Percentiles rank a stretch among this genome's conserved stretches.
These are phyloP conservation scores for Acacia concinna DNA, from an alignment of 331 rosid genomes.

Conservation along the genomic window DNA sequence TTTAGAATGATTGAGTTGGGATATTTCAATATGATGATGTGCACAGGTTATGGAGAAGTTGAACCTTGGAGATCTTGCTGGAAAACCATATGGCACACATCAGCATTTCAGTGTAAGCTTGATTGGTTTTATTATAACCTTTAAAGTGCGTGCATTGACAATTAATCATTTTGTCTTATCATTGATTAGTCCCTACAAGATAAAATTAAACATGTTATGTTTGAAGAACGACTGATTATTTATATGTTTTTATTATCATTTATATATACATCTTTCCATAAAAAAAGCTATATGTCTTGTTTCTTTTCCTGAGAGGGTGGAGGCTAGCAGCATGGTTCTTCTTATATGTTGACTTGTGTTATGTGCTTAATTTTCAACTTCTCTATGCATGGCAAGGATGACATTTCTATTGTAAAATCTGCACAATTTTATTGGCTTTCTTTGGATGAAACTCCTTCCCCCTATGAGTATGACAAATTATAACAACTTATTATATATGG, in stretches of 20 bases:
- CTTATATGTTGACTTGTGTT: slow-evolving; percentile 12
- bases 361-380: slow-evolving; percentile 15
- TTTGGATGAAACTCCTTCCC: background rate
- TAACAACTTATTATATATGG: background rate
- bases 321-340: background rate
- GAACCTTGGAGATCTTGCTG: slow-evolving; percentile 79
- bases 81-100: slow-evolving; percentile 84
- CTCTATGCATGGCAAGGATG: slow-evolving; percentile 17
- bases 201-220: background rate
- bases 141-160: slow-evolving; percentile 8
- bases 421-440: background rate
- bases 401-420: background rate
- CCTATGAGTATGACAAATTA: background rate
- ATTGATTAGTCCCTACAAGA: slow-evolving; percentile 9
- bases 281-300: background rate
- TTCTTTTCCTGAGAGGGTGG: background rate
- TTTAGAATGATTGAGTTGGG: slow-evolving; percentile 21
- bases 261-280: too few relatives aligned
- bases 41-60: slow-evolving; percentile 71
- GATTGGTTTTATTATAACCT: slow-evolving; percentile 8
- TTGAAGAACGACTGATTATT: slow-evolving; percentile 25
- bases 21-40: slow-evolving; percentile 33
- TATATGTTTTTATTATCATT: background rate
- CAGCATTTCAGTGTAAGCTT: slow-evolving; percentile 75
- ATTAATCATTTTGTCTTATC: background rate